Conservation (phyloP, 2,329 filamentous ascomycete species). For the Aspergillus amoenus region DNA sequence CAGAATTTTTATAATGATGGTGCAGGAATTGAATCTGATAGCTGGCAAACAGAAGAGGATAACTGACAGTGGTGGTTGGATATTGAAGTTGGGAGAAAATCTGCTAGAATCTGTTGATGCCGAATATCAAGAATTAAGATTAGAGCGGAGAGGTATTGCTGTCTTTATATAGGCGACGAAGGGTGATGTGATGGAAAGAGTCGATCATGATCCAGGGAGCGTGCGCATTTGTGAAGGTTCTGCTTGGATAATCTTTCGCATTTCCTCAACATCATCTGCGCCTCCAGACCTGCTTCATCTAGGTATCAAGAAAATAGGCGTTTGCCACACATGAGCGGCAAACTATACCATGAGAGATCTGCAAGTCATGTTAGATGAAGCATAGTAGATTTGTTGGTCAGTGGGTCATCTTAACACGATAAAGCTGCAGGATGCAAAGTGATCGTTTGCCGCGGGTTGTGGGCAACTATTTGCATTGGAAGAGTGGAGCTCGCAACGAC, state of each 20-base stretch:
- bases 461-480: not conserved
- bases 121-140: not conserved
- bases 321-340: constrained; percentile 5
- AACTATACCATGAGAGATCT: not conserved
- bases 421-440: constrained; percentile 15
- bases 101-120: not conserved
- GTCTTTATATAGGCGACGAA: constrained; percentile 1
- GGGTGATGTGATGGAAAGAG: not conserved
- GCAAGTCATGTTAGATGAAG: not conserved
- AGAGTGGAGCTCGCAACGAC: not conserved
- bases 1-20: not conserved
- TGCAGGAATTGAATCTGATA: not conserved
- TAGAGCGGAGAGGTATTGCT: not conserved
- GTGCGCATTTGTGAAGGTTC: not conserved
- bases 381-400: not conserved
- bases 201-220: not conserved
- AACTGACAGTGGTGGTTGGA: not conserved
- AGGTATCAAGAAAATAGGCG: not conserved
- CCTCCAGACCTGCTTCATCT: not conserved
- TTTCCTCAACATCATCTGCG: not conserved
- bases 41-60: not conserved
- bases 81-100: not conserved
- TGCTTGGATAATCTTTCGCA: not conserved
- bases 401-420: not conserved
- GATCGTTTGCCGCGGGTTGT: not conserved